Evolutionary conservation across 208 protist genomes (phyloP).

Genomic region (Trypanosoma conorhini): DNA sequence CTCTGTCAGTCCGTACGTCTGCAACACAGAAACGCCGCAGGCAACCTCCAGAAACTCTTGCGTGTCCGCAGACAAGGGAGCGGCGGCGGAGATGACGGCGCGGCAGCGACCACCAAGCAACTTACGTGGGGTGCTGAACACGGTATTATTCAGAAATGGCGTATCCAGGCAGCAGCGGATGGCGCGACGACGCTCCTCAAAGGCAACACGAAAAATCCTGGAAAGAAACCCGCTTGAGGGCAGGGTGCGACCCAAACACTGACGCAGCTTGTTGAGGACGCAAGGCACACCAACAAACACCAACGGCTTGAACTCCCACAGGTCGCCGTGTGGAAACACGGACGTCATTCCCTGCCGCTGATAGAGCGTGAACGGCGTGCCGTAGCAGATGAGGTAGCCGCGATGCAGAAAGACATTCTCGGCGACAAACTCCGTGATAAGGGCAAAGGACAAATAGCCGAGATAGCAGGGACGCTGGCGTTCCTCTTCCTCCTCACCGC

Average conservation of each 20-base stretch:
- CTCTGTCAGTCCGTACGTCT: slow-evolving; percentile 75
- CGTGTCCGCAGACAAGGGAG: slow-evolving; percentile 45
- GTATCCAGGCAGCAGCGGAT: slow-evolving; percentile 65
- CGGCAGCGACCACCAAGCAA: slow-evolving; percentile 77
- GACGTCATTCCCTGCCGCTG: slow-evolving; percentile 15
- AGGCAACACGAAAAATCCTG: slow-evolving; percentile 65
- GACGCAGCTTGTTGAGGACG: slow-evolving; percentile 62
- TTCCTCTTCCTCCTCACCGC: slow-evolving; percentile 33
- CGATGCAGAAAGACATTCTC: slow-evolving; percentile 48
- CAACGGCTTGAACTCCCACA: slow-evolving; percentile 68
- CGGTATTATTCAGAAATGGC: slow-evolving; percentile 67
- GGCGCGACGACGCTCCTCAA: slow-evolving; percentile 51
- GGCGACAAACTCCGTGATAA: slow-evolving; percentile 71
- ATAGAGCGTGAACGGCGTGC: slow-evolving; percentile 49
- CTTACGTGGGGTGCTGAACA: slow-evolving; percentile 70
- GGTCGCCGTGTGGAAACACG: slow-evolving; percentile 59
- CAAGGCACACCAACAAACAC: slow-evolving; percentile 59
- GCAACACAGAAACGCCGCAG: slow-evolving; percentile 44
- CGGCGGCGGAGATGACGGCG: slow-evolving; percentile 53
- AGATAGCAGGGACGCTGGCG: slow-evolving; percentile 37
- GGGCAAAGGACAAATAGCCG: slow-evolving; percentile 80
- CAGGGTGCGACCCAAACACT: slow-evolving; percentile 50
- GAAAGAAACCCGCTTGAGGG: slow-evolving; percentile 31
- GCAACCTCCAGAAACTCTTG: slow-evolving; percentile 81
- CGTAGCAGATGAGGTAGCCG: slow-evolving; percentile 64